Evolutionary conservation across 208 protist species (phyloP), one percentile per base, ranked within the genome.

Genomic region (Wallacemonas sp.): DNA sequence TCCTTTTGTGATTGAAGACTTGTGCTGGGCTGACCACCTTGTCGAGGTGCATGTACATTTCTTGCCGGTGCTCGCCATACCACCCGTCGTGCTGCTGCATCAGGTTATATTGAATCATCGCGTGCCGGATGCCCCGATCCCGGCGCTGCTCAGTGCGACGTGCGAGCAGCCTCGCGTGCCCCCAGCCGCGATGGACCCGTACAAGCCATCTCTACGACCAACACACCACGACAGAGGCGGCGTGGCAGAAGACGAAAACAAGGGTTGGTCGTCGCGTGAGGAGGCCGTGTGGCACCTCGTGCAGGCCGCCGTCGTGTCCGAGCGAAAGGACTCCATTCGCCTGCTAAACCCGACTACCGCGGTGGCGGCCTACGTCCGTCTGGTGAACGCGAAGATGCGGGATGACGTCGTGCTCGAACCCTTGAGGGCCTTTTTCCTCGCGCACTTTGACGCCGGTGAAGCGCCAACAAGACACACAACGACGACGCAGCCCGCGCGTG

Each of bases 11-110:
- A 82, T 95, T 59, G 82, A 91, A 17, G 90, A 95, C 53, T 74
- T 88, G 38, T 88, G 80, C 27, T 95, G 90, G 90, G 90, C 90
- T 22, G 83, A 90, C 58, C 90, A 95, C 68, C 27, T 82, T 28
- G 72, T 95, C 17, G 90, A 95, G 61, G 68, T 89, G 47, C 75
- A 84, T 38, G 47, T 95, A 9, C 64, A 88, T 68, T 95, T 93
- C 66, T 60, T 61, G 14, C 74, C 79, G 3, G 62, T 62, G 21
- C 78, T 93, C 28, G 66, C 56, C 36, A 83, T 93, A 11, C 74
- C 73, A 0, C 84, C 86, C 4, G 70, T 84, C 15, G 78, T 73
- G 51, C 34, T 90, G 15, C 56, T 78, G 11, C 84, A 91, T 44
- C 82, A 82, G 34, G 83, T 77, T 1, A 66, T 79, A 15, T 72